Evolutionary conservation across 345 rosid genomes (phyloP).

Genomic region (Camelina laxa): DNA sequence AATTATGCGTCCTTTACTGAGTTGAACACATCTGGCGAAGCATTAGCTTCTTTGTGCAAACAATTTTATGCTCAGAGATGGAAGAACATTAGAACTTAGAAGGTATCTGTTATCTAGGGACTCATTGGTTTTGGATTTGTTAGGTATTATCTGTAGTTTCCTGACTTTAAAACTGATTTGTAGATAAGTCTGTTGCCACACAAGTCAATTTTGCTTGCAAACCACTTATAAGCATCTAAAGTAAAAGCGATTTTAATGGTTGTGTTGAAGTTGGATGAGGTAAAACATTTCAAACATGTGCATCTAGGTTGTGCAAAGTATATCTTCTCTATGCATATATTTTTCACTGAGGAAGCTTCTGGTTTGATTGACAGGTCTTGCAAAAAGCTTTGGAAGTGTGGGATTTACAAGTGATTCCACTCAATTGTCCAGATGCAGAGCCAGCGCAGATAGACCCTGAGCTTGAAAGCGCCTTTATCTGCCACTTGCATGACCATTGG

Average conservation of each 20-base stretch:
- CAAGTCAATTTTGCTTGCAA: constrained; percentile 1
- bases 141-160: constrained; percentile 17
- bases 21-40: neutral
- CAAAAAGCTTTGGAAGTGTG: constrained; percentile 94
- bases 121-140: constrained; percentile 10
- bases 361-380: constrained; percentile 62
- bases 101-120: constrained; percentile 10
- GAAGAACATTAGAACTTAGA: neutral
- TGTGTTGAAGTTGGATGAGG: neutral
- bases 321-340: neutral
- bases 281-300: neutral
- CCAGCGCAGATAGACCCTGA: constrained; percentile 93
- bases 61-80: neutral
- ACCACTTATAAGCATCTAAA: neutral
- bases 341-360: constrained; percentile 21
- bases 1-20: neutral
- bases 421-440: constrained; percentile 88
- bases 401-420: constrained; percentile 87
- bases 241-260: neutral
- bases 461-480: constrained; percentile 81
- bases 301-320: neutral
- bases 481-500: constrained; percentile 97
- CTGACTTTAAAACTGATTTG: neutral
- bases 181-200: neutral
- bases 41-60: constrained; percentile 12